Base-by-base conservation (phyloP, 1,284 basidiomycete species). In the Prillingera fragicola region DNA sequence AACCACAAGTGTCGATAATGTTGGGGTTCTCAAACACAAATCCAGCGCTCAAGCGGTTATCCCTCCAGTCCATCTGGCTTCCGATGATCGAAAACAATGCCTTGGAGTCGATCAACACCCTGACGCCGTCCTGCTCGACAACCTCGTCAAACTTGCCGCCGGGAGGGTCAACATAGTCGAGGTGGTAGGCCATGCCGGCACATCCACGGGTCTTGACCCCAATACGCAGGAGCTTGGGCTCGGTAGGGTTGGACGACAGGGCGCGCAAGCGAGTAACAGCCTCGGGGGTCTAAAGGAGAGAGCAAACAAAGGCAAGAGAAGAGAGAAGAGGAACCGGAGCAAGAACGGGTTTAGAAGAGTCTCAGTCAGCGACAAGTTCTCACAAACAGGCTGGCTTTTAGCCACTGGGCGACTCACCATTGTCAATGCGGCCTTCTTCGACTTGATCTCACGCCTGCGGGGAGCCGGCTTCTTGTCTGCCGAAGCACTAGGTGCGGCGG, bases 161-260 rank as follows among this genome's bases (percentile, higher is more conserved):
- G 0, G 90, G 85, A 57, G 83, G 77, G 39, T 90, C 83, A 45
- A 97, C 89, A 70, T 98, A 99, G 63, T 98, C 94, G 42, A 98
- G 79, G 68, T 98, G 87, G 72, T 99, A 99, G 22, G 87, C 85
- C 70, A 99, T 82, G 7, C 95, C 95, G 0, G 95, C 95, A 69
- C 95, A 99, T n/a, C 95, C 95, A 73, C 97, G 96, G 73, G 97
- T 95, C 59, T 85, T 82, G 35, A 98, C 91, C 25, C 91, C 89
- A 50, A 99, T 89, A 8, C 94, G 85, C 50, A 99, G 85, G 45
- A 95, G 79, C 63, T 90, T 87, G 1, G 92, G 91, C n/a, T 65
- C 60, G 33, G 64, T 62, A 8, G 65, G 62, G 25, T 59, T 60
- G 9, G 64, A 43, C 47, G 89, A 72, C 18, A 98, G 77, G 9